phyloP scores from a whole-genome alignment of 2,329 filamentous ascomycete genomes.

The Trichophyton benhamiae region DNA sequence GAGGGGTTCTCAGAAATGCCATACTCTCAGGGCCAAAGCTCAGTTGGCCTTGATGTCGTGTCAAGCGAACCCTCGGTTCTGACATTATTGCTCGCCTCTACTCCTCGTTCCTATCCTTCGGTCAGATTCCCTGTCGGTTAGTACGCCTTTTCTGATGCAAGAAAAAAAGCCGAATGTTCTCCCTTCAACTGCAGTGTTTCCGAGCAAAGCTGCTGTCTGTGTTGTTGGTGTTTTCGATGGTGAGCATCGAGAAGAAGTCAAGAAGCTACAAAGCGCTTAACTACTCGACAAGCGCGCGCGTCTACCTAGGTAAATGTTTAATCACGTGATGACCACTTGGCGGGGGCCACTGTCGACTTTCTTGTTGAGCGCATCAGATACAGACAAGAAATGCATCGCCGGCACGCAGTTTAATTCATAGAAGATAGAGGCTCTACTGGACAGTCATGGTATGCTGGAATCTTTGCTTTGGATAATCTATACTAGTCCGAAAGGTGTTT shows the following conservation, averaged over 20 bases:
- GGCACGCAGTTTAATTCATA: background rate
- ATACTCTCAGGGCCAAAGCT: constrained; percentile 63
- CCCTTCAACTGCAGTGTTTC: no score
- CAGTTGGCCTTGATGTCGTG: constrained; percentile 71
- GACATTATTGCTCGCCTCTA: constrained; percentile 37
- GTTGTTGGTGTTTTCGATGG: background rate
- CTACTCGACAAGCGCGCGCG: background rate
- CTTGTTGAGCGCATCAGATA: background rate
- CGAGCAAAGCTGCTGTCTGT: no score
- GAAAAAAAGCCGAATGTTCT: no score
- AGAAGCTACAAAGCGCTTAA: background rate
- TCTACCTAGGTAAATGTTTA: background rate
- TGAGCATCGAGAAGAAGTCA: background rate
- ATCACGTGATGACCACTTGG: background rate
- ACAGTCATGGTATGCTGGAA: background rate
- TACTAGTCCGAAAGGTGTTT: background rate
- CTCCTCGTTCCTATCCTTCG: background rate
- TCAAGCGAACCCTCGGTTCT: constrained; percentile 64
- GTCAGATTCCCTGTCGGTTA: no score
- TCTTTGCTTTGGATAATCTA: no score
- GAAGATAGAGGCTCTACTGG: background rate
- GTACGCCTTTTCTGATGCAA: no score
- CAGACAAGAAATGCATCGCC: background rate
- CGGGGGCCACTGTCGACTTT: background rate
- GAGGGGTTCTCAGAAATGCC: constrained; percentile 16